These are phyloP conservation scores for Blastobotrys malaysiensis DNA, from an alignment of 1,139 yeast genomes.

Conservation along the genomic window DNA sequence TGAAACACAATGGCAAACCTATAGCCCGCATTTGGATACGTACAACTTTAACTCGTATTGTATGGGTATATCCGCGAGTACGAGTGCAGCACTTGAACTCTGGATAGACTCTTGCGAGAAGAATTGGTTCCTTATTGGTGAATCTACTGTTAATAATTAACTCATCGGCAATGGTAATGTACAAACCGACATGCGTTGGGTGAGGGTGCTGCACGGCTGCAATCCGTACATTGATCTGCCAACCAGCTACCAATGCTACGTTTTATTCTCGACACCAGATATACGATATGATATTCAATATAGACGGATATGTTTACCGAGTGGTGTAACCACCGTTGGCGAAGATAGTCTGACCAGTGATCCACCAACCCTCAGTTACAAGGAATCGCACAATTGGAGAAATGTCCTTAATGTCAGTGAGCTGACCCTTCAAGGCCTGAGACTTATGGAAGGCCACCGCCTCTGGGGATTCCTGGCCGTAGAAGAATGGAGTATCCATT, in stretches of 20 bases:
- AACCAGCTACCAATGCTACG: no score
- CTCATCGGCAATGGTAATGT: no score
- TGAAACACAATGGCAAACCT: no score
- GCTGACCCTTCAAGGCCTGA: constrained; percentile 41
- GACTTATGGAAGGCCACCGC: constrained; percentile 52
- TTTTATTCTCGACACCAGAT: background rate
- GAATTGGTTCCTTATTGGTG: no score
- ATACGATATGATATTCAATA: background rate
- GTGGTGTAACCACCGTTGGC: constrained; percentile 66
- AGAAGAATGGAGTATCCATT: constrained; percentile 66
- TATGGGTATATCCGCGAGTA: no score
- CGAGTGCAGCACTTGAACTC: no score
- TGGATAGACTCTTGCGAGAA: no score
- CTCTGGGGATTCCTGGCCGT: constrained; percentile 51
- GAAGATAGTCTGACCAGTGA: constrained; percentile 63
- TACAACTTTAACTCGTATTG: no score
- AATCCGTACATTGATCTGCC: background rate
- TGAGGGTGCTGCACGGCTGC: no score
- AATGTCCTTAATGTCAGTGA: constrained; percentile 56
- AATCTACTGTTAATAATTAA: no score
- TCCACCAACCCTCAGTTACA: constrained; percentile 63
- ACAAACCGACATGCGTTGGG: no score
- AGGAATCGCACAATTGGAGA: constrained; percentile 58
- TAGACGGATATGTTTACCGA: constrained; percentile 21
- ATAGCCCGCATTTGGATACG: no score